phyloP scores from a whole-genome alignment of 2,329 filamentous ascomycete genomes.

The Beauveria rudraprayagi region DNA sequence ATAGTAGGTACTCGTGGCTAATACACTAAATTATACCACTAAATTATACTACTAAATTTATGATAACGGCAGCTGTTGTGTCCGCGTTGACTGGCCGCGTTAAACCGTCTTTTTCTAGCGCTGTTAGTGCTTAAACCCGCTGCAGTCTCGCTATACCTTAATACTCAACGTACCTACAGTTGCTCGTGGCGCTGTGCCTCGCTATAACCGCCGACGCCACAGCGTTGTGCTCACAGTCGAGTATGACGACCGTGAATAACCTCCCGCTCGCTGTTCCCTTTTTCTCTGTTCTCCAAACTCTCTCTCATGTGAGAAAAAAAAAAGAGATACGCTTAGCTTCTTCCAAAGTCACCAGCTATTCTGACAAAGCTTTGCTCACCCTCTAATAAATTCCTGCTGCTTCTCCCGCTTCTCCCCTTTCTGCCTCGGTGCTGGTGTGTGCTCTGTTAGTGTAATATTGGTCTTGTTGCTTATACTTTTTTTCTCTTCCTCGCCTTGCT shows the following conservation, averaged over 20 bases:
- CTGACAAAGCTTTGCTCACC: background rate
- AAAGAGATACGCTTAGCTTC: background rate
- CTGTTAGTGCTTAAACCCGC: background rate
- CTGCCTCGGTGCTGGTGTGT: conserved; percentile 4
- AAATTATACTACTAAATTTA: too few relatives aligned
- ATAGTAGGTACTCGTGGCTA: background rate
- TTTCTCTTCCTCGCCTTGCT: conserved; percentile 1
- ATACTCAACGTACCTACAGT: too few relatives aligned
- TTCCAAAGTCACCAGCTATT: background rate
- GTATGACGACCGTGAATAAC: too few relatives aligned
- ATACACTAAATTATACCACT: background rate
- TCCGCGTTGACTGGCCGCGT: background rate
- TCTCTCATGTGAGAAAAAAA: too few relatives aligned
- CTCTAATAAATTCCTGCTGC: background rate
- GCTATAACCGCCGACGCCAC: background rate
- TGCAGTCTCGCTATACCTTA: background rate
- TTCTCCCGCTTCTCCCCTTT: conserved; percentile 4
- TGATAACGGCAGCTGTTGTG: background rate
- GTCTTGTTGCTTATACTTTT: background rate
- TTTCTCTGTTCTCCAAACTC: too few relatives aligned
- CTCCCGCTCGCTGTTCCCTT: too few relatives aligned
- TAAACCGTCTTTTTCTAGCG: background rate
- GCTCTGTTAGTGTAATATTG: conserved; percentile 5
- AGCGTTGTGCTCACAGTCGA: background rate
- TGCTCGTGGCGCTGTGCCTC: background rate